Evolutionary conservation across 768 basidiomycete species (phyloP).

Genomic region (Rhodotorula graminis): DNA sequence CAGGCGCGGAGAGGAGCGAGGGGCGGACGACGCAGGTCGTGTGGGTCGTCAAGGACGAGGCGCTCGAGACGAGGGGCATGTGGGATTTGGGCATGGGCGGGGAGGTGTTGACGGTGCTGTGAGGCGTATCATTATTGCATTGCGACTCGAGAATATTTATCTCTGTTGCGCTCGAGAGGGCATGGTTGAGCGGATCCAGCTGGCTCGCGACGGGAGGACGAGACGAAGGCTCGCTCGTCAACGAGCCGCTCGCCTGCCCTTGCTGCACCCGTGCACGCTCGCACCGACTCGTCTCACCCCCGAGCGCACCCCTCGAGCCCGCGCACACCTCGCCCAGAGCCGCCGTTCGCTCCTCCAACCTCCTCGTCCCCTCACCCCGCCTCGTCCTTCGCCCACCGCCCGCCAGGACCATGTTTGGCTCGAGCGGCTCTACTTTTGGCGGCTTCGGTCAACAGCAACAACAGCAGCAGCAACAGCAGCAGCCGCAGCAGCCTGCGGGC

Average conservation of each 20-base stretch:
- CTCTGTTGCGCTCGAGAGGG: background rate
- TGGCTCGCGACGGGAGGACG: too few relatives aligned
- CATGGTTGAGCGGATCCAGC: too few relatives aligned
- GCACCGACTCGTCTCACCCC: too few relatives aligned
- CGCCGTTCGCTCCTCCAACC: background rate
- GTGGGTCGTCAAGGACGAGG: conserved; percentile 4
- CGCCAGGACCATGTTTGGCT: conserved; percentile 17
- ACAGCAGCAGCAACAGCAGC: conserved; percentile 26
- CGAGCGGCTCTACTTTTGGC: conserved; percentile 15
- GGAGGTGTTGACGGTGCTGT: conserved; percentile 10
- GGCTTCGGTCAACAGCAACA: conserved; percentile 35
- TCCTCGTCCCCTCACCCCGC: background rate
- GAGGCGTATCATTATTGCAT: background rate
- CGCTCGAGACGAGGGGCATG: conserved; percentile 1
- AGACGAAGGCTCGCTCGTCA: too few relatives aligned
- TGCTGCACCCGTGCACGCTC: too few relatives aligned
- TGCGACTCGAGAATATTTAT: too few relatives aligned
- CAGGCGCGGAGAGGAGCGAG: background rate
- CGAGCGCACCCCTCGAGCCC: background rate
- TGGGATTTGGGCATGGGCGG: background rate
- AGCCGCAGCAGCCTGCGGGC: conserved; percentile 13
- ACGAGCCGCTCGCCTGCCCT: too few relatives aligned
- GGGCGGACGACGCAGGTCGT: conserved; percentile 6
- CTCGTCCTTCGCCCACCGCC: background rate
- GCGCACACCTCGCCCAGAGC: background rate